These are phyloP conservation scores for Dillenia turbinata DNA, from an alignment of 164 flowering plant species.

Conservation along the genomic window DNA sequence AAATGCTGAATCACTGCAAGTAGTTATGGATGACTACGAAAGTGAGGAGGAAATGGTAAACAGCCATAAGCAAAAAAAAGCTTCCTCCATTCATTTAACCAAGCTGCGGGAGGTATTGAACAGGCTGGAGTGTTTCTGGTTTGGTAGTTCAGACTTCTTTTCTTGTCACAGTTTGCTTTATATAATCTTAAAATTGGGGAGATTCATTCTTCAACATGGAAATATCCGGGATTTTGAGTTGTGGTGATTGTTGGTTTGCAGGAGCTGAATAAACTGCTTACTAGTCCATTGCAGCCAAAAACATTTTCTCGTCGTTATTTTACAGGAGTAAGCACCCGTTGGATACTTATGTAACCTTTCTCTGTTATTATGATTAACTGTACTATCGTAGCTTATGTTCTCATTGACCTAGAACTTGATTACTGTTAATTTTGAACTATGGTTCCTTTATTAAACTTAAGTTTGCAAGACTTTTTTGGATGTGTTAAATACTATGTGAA, in stretches of 20 bases:
- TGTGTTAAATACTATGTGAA: no score
- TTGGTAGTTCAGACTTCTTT: not conserved
- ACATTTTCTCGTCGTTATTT: conserved; percentile 76
- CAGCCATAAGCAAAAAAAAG: conserved; percentile 53
- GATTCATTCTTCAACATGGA: no score
- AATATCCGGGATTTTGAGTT: no score
- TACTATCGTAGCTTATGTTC: no score
- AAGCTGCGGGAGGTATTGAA: conserved; percentile 67
- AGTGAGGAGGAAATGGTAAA: conserved; percentile 86
- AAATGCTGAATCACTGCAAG: conserved; percentile 75
- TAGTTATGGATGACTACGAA: conserved; percentile 62
- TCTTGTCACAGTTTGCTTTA: not conserved
- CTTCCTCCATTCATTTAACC: conserved; percentile 39
- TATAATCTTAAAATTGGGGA: no score
- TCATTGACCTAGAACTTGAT: no score
- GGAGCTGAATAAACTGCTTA: conserved; percentile 64
- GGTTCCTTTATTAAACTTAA: no score
- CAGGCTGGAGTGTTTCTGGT: not conserved
- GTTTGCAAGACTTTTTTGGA: no score
- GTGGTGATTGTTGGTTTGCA: conserved; percentile 24
- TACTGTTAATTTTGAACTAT: no score
- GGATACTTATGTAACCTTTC: not conserved
- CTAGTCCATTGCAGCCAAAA: conserved; percentile 80
- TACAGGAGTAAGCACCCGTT: conserved; percentile 63
- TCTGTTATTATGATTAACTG: no score